These are phyloP conservation scores for Puccinellia tenuiflora DNA, from an alignment of 176 grass and related monocot species.

Conservation along the genomic window DNA sequence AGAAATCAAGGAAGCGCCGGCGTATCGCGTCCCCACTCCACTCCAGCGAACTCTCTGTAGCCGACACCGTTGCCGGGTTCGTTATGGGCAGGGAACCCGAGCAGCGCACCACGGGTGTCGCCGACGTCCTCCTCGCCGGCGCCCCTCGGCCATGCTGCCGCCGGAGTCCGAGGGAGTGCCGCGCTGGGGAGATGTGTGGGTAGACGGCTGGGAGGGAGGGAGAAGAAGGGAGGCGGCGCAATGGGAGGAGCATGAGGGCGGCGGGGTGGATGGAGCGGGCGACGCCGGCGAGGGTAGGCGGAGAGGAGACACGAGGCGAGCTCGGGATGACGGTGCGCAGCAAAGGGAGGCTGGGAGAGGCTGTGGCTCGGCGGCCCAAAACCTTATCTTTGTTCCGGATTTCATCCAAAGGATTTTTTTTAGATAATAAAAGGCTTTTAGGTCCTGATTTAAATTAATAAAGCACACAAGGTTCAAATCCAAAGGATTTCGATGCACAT, in stretches of 20 bases:
- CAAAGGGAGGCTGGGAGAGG: background rate
- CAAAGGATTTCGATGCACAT: too few relatives aligned
- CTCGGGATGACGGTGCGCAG: background rate
- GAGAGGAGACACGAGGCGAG: background rate
- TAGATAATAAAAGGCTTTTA: too few relatives aligned
- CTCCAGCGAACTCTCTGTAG: background rate
- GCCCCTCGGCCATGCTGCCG: background rate
- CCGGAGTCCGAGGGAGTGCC: background rate
- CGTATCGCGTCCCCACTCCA: slow-evolving; percentile 72
- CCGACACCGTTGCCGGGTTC: background rate
- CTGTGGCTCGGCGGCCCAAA: slow-evolving; percentile 4
- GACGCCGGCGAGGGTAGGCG: background rate
- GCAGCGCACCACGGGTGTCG: background rate
- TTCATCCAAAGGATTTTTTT: too few relatives aligned
- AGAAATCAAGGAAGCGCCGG: slow-evolving; percentile 78
- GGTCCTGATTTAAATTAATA: too few relatives aligned
- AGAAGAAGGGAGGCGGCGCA: background rate
- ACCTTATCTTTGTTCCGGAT: slow-evolving; percentile 9
- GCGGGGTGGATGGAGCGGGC: background rate
- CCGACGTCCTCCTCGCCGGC: background rate
- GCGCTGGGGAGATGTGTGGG: background rate
- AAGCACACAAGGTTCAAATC: too few relatives aligned
- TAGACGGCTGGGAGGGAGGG: background rate
- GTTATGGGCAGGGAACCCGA: background rate
- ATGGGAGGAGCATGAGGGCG: background rate